Base-by-base conservation (phyloP, 1,284 basidiomycete genomes). In the Fomitopsis betulina region DNA sequence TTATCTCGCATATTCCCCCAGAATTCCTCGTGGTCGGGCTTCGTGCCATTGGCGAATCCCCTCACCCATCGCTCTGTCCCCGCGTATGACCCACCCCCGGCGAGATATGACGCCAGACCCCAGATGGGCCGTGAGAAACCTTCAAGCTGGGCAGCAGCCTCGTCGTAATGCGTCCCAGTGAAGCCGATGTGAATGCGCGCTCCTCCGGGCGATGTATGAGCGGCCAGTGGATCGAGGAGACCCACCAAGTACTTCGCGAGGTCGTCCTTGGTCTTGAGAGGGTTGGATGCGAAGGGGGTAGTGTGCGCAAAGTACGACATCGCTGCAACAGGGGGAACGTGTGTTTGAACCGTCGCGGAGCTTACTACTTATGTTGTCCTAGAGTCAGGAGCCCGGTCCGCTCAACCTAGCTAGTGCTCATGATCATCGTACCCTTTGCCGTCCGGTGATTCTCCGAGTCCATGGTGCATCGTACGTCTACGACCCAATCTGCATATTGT, bases 141-240 rank as follows among this genome's bases (percentile, higher is more conserved):
- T 66, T 92, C 89, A 40, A 91, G 79, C 56, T 87, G 85, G 1
- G 89, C 88, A 17, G 89, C 89, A 9, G 76, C 73, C 56, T 88
- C 83, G 68, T 92, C 89, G 68, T 84, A 91, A 68, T 91, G 89
- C 0, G 89, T 90, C 2, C 83, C 88, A 0, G 88, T 89, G 68
- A 85, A 77, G 2, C 86, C 87, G 5, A 91, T 76, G 58, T 87
- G 84, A 61, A 91, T 80, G 40, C 86, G 79, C 6, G 89, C 84
- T 9, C 89, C 87, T 51, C 86, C 86, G 0, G 85, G 82, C 10
- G 88, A 91, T 0, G 88, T 91, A 65, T 89, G 86, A 0, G 79
- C 66, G 0, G 76, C 84, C 25, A 91, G 78, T 0, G 88, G 84
- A 67, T 90, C 83, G 37, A 92, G 82, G 9, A 91, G 72, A 37